Evolutionary conservation across 768 basidiomycete species (phyloP), one percentile per base, ranked within the genome.

Genomic region (Saitozyma podzolica): DNA sequence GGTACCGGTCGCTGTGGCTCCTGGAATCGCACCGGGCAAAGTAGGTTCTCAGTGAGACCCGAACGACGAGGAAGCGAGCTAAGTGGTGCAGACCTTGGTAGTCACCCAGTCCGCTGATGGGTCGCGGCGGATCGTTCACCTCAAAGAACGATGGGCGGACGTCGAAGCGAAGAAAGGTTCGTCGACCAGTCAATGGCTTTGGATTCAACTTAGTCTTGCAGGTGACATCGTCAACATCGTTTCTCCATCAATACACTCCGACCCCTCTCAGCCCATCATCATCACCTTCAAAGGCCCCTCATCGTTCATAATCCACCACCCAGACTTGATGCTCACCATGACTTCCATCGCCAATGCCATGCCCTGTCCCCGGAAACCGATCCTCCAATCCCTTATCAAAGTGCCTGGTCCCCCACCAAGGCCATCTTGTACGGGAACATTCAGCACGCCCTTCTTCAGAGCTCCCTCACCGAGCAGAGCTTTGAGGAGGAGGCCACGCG

Each of bases 391-490:
- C n/a, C 69, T 81, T 5, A 40, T 86, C 86, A 48, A 74, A 49
- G 81, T 82, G 13, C 49, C 82, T 88, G 56, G 79, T 88, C 49
- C 86, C 72, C 72, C 53, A 78, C 62, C 37, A 78, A 74, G 68
- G 75, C 67, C 17, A 76, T 81, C 1, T 83, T 95, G 0, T 97
- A 92, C 87, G 96, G 96, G 43, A 96, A 89, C 69, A 87, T 98
- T 79, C 84, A 96, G 6, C 96, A 99, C 70, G 88, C 92, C 67
- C 87, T 97, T 41, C 86, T 96, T 82, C 93, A 98, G 75, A 81
- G 83, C 0, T 92, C 91, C 68, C 81, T 98, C 56, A 77, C 75
- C 20, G 72, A 69, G 42, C 71, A 75, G 40, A 55, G 62, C 11
- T 79, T 80, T 62, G 70, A 69, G 20, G 64, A 68, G 8, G 67